Percentiles rank a stretch among this genome's conserved stretches.
These are phyloP conservation scores for Tolypocladium amazonense DNA, from an alignment of 2,329 filamentous ascomycete species.

Conservation along the genomic window DNA sequence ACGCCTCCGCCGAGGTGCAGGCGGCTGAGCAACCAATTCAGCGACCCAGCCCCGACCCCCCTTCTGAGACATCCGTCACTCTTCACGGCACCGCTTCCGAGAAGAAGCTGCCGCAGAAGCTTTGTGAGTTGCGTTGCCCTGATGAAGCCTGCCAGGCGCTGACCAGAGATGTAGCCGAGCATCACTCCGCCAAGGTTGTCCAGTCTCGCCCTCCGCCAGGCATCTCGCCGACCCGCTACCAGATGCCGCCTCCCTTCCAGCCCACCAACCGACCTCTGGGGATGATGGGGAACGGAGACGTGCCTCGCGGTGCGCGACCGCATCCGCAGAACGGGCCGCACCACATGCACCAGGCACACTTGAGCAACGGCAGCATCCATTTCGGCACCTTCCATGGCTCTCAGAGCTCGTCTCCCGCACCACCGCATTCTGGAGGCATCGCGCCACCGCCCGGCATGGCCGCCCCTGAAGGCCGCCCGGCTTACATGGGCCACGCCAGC, in stretches of 20 bases:
- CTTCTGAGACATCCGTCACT: constrained; percentile 2
- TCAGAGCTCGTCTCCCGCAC: constrained; percentile 46
- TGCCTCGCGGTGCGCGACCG: constrained; percentile 18
- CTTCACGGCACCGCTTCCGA: constrained; percentile 2
- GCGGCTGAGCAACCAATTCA: not conserved
- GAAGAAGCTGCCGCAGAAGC: constrained; percentile 3
- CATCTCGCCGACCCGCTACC: constrained; percentile 25
- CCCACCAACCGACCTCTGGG: constrained; percentile 20
- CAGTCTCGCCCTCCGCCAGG: constrained; percentile 18
- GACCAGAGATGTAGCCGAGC: constrained; percentile 7
- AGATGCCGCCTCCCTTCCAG: constrained; percentile 32
- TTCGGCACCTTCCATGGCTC: constrained; percentile 46
- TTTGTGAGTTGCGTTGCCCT: constrained; percentile 5
- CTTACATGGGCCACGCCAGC: constrained; percentile 19
- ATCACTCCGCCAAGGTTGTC: constrained; percentile 5
- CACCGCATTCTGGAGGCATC: constrained; percentile 35
- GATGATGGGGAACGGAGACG: constrained; percentile 21
- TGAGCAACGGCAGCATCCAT: constrained; percentile 44
- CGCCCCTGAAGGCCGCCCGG: constrained; percentile 19
- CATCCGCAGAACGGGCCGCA: constrained; percentile 21
- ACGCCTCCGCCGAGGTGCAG: not conserved
- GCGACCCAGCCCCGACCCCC: constrained; percentile 1
- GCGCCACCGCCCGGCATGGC: constrained; percentile 37
- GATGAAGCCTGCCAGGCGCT: not conserved
- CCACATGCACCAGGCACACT: constrained; percentile 38